phyloP scores from a whole-genome alignment of 1,284 basidiomycete genomes.

The Neolentinus lepideus region DNA sequence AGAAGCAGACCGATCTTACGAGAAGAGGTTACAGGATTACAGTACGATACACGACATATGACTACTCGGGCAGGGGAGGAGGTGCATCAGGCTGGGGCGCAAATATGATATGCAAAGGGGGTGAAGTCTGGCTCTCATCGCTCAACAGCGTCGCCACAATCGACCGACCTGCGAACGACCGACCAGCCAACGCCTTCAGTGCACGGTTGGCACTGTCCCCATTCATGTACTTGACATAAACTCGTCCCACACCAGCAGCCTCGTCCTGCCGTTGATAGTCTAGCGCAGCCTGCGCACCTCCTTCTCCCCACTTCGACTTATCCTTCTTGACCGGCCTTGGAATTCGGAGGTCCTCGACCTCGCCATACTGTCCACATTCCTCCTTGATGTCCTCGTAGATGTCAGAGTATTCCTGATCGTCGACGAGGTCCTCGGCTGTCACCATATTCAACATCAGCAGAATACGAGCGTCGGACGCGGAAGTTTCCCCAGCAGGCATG shows the following conservation, averaged over 20 bases:
- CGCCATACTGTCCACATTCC: constrained; percentile 82
- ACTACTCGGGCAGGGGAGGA: constrained; percentile 54
- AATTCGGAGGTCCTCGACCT: constrained; percentile 81
- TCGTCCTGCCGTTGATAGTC: constrained; percentile 72
- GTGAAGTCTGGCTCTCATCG: constrained; percentile 77
- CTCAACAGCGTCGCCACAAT: constrained; percentile 78
- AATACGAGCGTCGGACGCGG: constrained; percentile 63
- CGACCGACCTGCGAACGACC: constrained; percentile 87
- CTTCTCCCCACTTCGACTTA: constrained; percentile 74
- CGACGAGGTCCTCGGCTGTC: constrained; percentile 83
- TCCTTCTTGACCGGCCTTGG: constrained; percentile 85
- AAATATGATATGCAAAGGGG: constrained; percentile 72
- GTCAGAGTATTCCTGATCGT: constrained; percentile 92
- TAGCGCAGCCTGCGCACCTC: constrained; percentile 51
- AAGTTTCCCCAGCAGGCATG: constrained; percentile 69
- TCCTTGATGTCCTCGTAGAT: constrained; percentile 94
- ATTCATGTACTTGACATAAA: constrained; percentile 82
- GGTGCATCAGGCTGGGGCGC: constrained; percentile 77
- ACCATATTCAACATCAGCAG: constrained; percentile 99
- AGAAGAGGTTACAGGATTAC: too few species aligned
- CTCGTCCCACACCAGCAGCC: constrained; percentile 86
- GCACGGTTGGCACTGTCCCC: constrained; percentile 59
- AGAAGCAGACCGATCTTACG: too few species aligned
- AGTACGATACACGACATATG: background rate
- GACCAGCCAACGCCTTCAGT: constrained; percentile 80